A percentile compares a stretch with the other conserved stretches of the same genome.
Conservation (phyloP, 2,329 filamentous ascomycete species). For the Sclerotinia spermophila region DNA sequence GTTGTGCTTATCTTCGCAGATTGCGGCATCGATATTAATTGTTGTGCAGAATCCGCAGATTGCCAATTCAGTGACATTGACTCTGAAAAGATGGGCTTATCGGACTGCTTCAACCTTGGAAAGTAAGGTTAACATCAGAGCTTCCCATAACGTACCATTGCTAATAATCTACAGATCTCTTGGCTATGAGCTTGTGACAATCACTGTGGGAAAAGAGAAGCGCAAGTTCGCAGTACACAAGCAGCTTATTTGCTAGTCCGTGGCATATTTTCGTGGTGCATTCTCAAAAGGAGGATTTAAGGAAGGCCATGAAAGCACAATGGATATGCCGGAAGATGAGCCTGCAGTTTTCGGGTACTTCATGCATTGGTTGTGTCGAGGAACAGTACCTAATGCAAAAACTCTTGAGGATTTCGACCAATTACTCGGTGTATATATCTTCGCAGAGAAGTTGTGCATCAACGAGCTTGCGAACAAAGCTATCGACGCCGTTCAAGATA, state of each 20-base stretch:
- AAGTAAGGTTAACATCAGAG: background rate
- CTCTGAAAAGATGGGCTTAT: background rate
- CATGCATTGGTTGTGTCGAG: constrained; percentile 18
- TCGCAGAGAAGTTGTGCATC: constrained; percentile 11
- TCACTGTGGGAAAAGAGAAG: constrained; percentile 26
- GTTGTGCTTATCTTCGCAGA: accelerated
- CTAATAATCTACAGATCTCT: background rate
- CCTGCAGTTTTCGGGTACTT: constrained; percentile 4
- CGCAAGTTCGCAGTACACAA: constrained; percentile 29
- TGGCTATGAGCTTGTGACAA: constrained; percentile 24
- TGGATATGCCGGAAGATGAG: constrained; percentile 20
- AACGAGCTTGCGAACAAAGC: background rate
- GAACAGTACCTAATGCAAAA: background rate
- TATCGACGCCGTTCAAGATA: constrained; percentile 1
- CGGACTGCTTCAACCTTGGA: background rate
- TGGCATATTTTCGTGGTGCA: constrained; percentile 16
- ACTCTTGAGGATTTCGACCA: background rate
- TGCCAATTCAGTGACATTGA: background rate
- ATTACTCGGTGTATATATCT: constrained; percentile 8
- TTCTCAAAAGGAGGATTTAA: constrained; percentile 20
- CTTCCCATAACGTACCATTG: accelerated
- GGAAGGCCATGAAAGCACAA: constrained; percentile 9
- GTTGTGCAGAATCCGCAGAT: background rate
- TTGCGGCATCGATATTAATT: background rate
- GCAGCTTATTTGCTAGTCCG: constrained; percentile 23